Evolutionary conservation across 306 rosid species (phyloP).

Genomic region (Canavalia gladiata): DNA sequence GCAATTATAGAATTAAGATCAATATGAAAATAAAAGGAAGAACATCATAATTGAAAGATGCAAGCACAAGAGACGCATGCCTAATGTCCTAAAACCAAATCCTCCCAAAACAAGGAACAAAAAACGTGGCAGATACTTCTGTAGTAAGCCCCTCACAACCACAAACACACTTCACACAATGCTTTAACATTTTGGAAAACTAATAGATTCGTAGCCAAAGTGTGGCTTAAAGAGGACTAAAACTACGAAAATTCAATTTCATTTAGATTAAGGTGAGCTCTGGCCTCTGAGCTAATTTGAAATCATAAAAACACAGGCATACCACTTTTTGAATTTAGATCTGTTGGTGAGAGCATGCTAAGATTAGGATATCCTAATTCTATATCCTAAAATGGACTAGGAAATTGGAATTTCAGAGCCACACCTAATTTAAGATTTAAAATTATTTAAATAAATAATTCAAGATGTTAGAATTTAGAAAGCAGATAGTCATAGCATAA

Average conservation of each 20-base stretch:
- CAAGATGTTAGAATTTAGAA: neutral
- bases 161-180: too few relatives aligned
- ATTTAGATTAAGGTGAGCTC: neutral
- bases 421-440: neutral
- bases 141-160: neutral
- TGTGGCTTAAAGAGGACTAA: neutral
- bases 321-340: neutral
- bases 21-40: neutral
- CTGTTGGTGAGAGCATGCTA: conserved; percentile 15
- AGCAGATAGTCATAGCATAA: conserved; percentile 9
- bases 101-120: conserved; percentile 26
- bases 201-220: neutral
- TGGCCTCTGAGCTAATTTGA: neutral
- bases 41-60: neutral
- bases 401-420: conserved; percentile 6
- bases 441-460: neutral
- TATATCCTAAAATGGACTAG: neutral
- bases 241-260: conserved; percentile 29
- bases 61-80: conserved; percentile 31
- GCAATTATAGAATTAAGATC: conserved; percentile 7
- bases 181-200: too few relatives aligned
- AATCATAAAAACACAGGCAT: conserved; percentile 1
- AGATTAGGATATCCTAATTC: neutral
- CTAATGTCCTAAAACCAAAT: conserved; percentile 11
- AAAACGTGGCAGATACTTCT: neutral